Conservation (phyloP, 2,329 filamentous ascomycete genomes). For the Chrysosporium keratinophilum region DNA sequence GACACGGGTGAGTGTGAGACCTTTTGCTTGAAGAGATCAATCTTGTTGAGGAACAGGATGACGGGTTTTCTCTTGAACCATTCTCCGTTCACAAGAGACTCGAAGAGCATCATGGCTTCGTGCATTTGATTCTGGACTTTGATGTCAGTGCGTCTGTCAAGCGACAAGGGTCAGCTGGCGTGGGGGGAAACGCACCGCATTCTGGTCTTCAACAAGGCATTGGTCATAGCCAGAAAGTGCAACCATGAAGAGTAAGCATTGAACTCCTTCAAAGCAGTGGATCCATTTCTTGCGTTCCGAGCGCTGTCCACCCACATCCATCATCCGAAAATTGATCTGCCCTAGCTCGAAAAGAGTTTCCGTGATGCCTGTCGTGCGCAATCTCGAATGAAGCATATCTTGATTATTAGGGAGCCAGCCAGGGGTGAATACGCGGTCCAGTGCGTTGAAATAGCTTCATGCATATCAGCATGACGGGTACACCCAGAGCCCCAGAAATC, state of each 20-base stretch:
- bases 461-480: neutral
- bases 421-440: constrained; percentile 63
- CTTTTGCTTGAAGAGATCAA: constrained; percentile 74
- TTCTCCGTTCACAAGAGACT: constrained; percentile 74
- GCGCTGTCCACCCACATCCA: constrained; percentile 83
- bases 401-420: constrained; percentile 86
- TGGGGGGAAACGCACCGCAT: constrained; percentile 57
- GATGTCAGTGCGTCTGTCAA: constrained; percentile 14
- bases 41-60: constrained; percentile 80
- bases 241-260: constrained; percentile 83
- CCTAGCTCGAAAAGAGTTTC: constrained; percentile 90
- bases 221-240: constrained; percentile 96
- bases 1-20: constrained; percentile 59
- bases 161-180: neutral
- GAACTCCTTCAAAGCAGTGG: constrained; percentile 89
- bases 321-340: constrained; percentile 91
- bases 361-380: constrained; percentile 90
- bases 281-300: constrained; percentile 98
- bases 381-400: constrained; percentile 78
- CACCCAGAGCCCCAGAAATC: neutral
- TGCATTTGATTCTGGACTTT: constrained; percentile 71
- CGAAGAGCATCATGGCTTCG: constrained; percentile 76
- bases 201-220: constrained; percentile 89
- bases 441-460: constrained; percentile 68
- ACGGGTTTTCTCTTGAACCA: constrained; percentile 76